A percentile compares a stretch with the other conserved stretches of the same genome.
Conservation (phyloP, 176 grass and related monocot species). For the Oryza australiensis region DNA sequence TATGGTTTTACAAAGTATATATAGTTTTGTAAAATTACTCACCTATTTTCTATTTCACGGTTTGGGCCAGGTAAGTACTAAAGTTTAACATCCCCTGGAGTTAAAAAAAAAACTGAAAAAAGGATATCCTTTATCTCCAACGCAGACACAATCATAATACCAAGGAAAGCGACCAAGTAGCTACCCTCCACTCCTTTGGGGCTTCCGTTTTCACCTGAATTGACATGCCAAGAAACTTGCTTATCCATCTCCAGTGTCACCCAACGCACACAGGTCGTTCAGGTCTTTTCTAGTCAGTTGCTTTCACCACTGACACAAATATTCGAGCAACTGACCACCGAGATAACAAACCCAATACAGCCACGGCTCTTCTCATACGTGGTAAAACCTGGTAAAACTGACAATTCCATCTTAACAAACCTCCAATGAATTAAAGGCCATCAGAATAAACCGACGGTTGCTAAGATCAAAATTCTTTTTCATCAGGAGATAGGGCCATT, state of each 20-base stretch:
- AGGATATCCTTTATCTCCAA: background rate
- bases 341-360: background rate
- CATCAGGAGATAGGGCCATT: background rate
- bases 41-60: background rate
- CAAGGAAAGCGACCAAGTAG: background rate
- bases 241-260: constrained; percentile 5
- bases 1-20: no score
- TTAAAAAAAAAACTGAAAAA: background rate
- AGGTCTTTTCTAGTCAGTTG: background rate
- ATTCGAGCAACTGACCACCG: background rate
- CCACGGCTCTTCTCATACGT: background rate
- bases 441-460: background rate
- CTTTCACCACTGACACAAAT: constrained; percentile 25
- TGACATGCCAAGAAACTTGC: background rate
- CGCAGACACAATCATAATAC: background rate
- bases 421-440: background rate
- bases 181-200: background rate
- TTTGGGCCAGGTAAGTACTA: background rate
- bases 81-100: background rate
- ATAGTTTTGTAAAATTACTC: no score
- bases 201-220: background rate
- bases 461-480: background rate
- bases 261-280: background rate
- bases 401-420: background rate
- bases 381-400: background rate